phyloP scores from a whole-genome alignment of 345 rosid species.

The Tarenaya hassleriana region DNA sequence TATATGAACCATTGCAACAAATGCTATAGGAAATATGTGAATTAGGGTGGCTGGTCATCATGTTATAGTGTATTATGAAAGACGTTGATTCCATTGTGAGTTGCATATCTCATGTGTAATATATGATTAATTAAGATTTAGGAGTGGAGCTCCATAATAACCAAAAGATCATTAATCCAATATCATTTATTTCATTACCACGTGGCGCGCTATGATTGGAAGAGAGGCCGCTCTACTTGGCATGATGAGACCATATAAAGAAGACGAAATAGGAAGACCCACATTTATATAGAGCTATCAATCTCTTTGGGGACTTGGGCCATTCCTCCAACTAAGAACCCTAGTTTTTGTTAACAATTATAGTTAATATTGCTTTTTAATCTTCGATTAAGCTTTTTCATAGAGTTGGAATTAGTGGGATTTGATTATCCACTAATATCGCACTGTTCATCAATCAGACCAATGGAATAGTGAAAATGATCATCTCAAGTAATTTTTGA shows the following conservation, averaged over 20 bases:
- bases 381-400: slow-evolving; percentile 2
- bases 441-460: slow-evolving; percentile 20
- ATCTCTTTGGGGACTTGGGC: slow-evolving; percentile 98
- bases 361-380: not conserved
- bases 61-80: too few relatives aligned
- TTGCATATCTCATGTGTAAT: too few relatives aligned
- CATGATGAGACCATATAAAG: slow-evolving; percentile 43
- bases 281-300: slow-evolving; percentile 31
- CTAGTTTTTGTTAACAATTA: slow-evolving; percentile 15
- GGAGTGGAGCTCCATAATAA: slow-evolving; percentile 20
- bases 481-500: slow-evolving; percentile 9
- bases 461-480: slow-evolving; percentile 24
- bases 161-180: slow-evolving; percentile 14
- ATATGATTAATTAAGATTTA: slow-evolving; percentile 8
- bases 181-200: slow-evolving; percentile 14
- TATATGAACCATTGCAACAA: too few relatives aligned
- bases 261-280: slow-evolving; percentile 25
- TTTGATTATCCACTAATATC: slow-evolving; percentile 11
- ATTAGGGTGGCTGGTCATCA: too few relatives aligned
- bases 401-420: not conserved
- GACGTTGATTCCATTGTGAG: too few relatives aligned
- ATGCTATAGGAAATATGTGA: too few relatives aligned
- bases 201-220: slow-evolving; percentile 32
- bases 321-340: slow-evolving; percentile 37
- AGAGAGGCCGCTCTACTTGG: slow-evolving; percentile 51